Base-by-base conservation (phyloP, 441 rosid genomes). In the Flueggea neowawraea region DNA sequence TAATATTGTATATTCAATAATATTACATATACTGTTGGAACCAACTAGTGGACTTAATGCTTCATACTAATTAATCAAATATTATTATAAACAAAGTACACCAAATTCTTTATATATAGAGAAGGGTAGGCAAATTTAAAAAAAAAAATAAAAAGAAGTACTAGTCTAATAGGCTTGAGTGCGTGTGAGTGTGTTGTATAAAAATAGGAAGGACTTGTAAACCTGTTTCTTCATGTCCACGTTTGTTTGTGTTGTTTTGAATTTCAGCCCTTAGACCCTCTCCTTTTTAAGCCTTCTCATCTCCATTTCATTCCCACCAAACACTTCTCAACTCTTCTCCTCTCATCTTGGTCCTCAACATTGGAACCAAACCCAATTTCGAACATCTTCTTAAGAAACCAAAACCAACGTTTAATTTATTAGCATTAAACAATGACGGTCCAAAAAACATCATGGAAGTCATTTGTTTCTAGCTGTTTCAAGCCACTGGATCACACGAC, bases 401-500 rank as follows among this genome's bases (percentile, higher is more conserved):
- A 51, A 16, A 3, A 5, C 15, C 15, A n/a, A 10, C 15, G 15
- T 14, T 51, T 51, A 15, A 13, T 10, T 22, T 22, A 22, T 2
- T 22, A 22, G 2, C 28, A 22, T 22, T 22, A 2, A 31, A 61
- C 60, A 61, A 80, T 82, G 87, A 66, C 66, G 0, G 65, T 70
- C 69, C 77, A 73, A 69, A 84, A 79, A 55, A 10, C 36, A 14
- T 52, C 86, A 28, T 80, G 83, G 81, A 78, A 57, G 66, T 74
- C 85, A 16, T 58, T 85, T 55, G 47, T 85, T 54, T 58, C 80
- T 2, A 71, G 80, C 13, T 92, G 98, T 77, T 92, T 79, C 82
- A 77, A 16, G 71, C 31, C 78, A 2, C n/a, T 2, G 6, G 76
- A 65, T 17, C 60, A 71, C 16, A 49, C 51, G 45, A 60, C 62